Evolutionary conservation across 306 rosid species (phyloP), one percentile per base, ranked within the genome.

Genomic region (Gillenia trifoliata): DNA sequence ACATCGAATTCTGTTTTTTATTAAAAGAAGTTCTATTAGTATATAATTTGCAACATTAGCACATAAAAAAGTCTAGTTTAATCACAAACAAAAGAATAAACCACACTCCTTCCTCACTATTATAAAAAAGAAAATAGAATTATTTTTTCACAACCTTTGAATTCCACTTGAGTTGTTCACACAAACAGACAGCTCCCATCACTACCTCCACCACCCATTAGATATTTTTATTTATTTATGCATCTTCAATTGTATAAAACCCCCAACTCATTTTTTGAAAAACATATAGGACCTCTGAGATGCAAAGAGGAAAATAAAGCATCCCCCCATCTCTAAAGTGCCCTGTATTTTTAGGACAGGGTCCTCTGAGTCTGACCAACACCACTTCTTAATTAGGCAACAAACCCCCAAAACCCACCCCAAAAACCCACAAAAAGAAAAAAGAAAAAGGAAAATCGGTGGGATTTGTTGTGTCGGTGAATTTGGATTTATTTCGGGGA

Each of bases 131-230:
- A 59, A 59, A 59, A 13, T 15, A 66, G 49, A 71, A 23, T 26
- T 78, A 13, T 28, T 54, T 59, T 70, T 78, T 23, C 56, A 66
- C 63, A 63, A 45, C 67, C 78, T 82, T 78, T 78, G 72, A 82
- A 82, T 65, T 74, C 79, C 69, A 71, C 81, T 75, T 83, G 68
- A 64, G 86, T 72, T 60, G 81, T 66, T 77, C 70, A 52, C 88
- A 83, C 61, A 81, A 67, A 86, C 66, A 23, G 75, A 86, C 88
- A 81, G 61, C 84, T 78, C 69, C 69, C 74, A 67, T 75, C 68
- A 22, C 41, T 45, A 45, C 62, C 64, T 49, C 80, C 86, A 80
- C 73, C 74, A 74, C 74, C 26, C 64, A 73, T 26, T 69, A 84
- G 63, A 73, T 82, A 75, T 82, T 50, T 41, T 36, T 40, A 33